A percentile compares a stretch with the other conserved stretches of the same genome.
These are phyloP conservation scores for Boeremia exigua DNA, from an alignment of 2,329 filamentous ascomycete species.

Conservation along the genomic window DNA sequence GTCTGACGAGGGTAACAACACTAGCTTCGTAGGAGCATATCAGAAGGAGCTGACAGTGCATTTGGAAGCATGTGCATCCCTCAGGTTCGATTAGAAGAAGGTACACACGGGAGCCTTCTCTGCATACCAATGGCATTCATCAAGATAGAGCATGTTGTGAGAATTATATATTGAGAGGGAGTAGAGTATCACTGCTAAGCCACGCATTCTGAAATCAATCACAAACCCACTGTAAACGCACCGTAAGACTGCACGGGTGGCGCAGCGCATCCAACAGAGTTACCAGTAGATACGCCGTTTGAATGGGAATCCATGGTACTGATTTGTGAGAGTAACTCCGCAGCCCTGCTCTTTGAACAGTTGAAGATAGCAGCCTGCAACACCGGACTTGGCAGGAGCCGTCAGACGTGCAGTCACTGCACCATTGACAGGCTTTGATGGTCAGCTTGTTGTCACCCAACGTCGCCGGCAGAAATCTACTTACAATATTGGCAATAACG, in stretches of 20 bases:
- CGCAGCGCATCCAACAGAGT: background rate
- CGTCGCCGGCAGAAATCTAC: background rate
- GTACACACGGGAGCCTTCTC: too few relatives aligned
- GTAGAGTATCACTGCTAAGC: too few relatives aligned
- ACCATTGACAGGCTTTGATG: background rate
- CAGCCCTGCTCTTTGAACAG: background rate
- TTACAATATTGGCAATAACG: background rate
- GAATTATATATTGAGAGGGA: too few relatives aligned
- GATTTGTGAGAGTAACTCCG: slow-evolving; percentile 1
- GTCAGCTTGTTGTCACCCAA: background rate
- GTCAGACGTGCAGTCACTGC: background rate
- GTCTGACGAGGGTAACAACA: too few relatives aligned
- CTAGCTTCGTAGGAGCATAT: too few relatives aligned
- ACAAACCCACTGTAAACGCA: background rate
- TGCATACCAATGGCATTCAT: too few relatives aligned
- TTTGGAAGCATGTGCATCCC: too few relatives aligned
- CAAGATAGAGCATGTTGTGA: too few relatives aligned
- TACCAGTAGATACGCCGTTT: background rate
- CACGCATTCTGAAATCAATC: background rate
- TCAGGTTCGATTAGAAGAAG: too few relatives aligned
- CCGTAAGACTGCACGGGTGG: background rate
- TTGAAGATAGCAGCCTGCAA: slow-evolving; percentile 1
- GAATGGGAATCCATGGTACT: slow-evolving; percentile 4
- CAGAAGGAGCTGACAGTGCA: too few relatives aligned
- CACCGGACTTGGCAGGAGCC: background rate